Conservation (phyloP, 768 basidiomycete species). For the Tylopilus vinaceipallidus region DNA sequence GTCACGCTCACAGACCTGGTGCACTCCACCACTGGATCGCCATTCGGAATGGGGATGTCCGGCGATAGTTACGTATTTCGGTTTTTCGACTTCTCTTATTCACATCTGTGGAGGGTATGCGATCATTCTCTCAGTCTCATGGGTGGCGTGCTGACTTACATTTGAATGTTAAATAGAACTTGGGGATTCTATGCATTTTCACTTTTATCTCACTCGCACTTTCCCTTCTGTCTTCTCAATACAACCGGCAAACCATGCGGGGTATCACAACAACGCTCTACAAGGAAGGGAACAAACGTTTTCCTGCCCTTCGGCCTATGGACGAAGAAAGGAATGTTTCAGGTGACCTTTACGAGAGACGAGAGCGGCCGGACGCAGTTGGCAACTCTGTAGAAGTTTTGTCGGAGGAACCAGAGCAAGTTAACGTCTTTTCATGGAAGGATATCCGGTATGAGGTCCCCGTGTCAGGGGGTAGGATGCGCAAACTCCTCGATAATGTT, state of each 20-base stretch:
- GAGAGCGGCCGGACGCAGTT: too few species aligned
- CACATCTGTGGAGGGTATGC: constrained; percentile 38
- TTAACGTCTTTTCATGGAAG: constrained; percentile 79
- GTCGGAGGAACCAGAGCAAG: too few species aligned
- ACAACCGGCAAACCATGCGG: constrained; percentile 27
- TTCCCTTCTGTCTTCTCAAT: constrained; percentile 38
- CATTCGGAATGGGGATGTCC: constrained; percentile 38
- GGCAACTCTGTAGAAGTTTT: too few species aligned
- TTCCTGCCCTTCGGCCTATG: neutral
- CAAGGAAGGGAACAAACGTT: constrained; percentile 7
- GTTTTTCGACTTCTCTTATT: constrained; percentile 27
- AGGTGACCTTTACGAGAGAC: neutral
- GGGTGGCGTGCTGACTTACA: neutral
- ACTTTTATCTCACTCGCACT: constrained; percentile 36
- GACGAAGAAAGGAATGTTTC: constrained; percentile 19
- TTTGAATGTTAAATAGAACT: constrained; percentile 25
- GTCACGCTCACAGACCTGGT: constrained; percentile 36
- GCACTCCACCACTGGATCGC: constrained; percentile 42
- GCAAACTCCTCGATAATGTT: constrained; percentile 44
- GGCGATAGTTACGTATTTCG: constrained; percentile 41
- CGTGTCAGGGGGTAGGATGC: constrained; percentile 32
- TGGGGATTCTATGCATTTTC: constrained; percentile 47
- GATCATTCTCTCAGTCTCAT: constrained; percentile 5
- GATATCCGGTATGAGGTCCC: constrained; percentile 65
- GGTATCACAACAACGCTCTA: constrained; percentile 32